phyloP scores from a whole-genome alignment of 2,329 filamentous ascomycete species.

The Sporothrix inflata region DNA sequence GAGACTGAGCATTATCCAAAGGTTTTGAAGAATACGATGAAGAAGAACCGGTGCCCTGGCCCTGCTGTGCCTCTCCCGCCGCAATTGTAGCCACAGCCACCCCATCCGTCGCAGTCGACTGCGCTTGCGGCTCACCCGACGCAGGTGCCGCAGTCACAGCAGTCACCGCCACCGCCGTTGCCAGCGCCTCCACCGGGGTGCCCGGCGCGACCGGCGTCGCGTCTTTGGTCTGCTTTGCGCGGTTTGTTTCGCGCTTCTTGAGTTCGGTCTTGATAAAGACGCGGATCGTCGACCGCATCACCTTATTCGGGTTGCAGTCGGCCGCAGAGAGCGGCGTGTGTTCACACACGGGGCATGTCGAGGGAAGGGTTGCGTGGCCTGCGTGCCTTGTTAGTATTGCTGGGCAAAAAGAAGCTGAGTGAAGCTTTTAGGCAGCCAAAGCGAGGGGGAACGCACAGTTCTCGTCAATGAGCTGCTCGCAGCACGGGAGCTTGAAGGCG shows the following conservation, averaged over 20 bases:
- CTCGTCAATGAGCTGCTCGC: constrained; percentile 92
- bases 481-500: constrained; percentile 89
- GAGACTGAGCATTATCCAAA: constrained; percentile 29
- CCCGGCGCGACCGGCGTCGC: constrained; percentile 43
- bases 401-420: background rate
- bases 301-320: constrained; percentile 86
- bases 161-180: background rate
- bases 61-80: constrained; percentile 29
- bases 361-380: constrained; percentile 69
- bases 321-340: constrained; percentile 85
- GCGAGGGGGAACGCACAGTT: constrained; percentile 64
- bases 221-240: constrained; percentile 53
- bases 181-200: constrained; percentile 46
- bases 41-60: constrained; percentile 19
- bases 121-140: background rate
- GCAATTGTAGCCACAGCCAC: constrained; percentile 22
- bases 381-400: background rate
- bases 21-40: constrained; percentile 26
- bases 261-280: constrained; percentile 89
- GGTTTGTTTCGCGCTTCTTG: constrained; percentile 77
- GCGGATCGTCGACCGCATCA: constrained; percentile 86
- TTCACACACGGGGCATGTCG: constrained; percentile 88
- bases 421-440: background rate
- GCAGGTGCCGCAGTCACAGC: background rate
- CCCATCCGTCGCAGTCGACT: constrained; percentile 26